These are phyloP conservation scores for Linum usitatissimum DNA, from an alignment of 345 rosid genomes.

Conservation along the genomic window DNA sequence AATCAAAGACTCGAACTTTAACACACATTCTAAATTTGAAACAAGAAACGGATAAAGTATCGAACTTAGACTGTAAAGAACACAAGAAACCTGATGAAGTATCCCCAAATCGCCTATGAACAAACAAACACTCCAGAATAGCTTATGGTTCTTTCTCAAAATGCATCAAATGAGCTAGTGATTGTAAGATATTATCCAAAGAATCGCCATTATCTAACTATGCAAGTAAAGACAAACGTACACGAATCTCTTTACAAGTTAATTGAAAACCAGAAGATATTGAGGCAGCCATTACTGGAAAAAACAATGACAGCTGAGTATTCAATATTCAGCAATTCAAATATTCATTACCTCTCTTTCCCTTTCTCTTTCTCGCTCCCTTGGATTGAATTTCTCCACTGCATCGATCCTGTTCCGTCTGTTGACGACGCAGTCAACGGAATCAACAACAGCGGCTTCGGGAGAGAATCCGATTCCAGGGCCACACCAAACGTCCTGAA, in stretches of 20 bases:
- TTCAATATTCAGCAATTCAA: too few relatives aligned
- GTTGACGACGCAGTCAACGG: conserved; percentile 48
- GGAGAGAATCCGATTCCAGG: conserved; percentile 81
- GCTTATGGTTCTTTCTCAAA: neutral
- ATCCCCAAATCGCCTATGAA: neutral
- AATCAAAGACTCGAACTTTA: neutral
- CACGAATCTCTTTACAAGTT: too few relatives aligned
- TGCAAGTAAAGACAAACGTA: conserved; percentile 8
- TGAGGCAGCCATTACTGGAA: neutral
- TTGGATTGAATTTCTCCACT: conserved; percentile 31
- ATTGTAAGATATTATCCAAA: neutral
- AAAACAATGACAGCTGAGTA: neutral
- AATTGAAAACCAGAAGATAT: too few relatives aligned
- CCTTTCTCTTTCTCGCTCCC: conserved; percentile 14
- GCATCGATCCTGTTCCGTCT: conserved; percentile 60
- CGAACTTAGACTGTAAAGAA: too few relatives aligned
- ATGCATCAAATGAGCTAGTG: too few relatives aligned
- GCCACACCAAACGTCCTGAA: conserved; percentile 86
- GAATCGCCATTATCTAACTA: conserved; percentile 12
- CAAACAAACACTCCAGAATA: conserved; percentile 16
- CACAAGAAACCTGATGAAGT: too few relatives aligned
- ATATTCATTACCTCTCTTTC: conserved; percentile 17
- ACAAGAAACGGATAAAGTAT: neutral
- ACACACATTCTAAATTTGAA: neutral
- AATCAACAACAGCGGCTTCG: conserved; percentile 56